Evolutionary conservation across 345 rosid species (phyloP), one percentile per base, ranked within the genome.

Genomic region (Acer campestre): DNA sequence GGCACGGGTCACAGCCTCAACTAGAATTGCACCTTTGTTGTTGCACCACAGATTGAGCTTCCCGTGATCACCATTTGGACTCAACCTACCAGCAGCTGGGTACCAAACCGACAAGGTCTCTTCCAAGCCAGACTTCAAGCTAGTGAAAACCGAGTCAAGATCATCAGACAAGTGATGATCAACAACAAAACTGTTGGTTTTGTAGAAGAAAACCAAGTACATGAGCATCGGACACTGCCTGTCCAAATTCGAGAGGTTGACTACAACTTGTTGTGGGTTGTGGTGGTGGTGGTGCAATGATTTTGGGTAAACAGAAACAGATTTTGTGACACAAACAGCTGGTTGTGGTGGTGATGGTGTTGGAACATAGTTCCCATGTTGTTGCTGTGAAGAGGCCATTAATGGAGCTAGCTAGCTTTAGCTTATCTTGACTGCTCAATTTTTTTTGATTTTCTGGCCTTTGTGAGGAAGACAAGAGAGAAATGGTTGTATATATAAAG

Each of bases 181-280:
- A 59, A 2, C 77, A 10, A 11, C 35, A 2, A 58, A 77, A 42
- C 8, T 42, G 2, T 84, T 23, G 7, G 81, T 79, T 42, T 83
- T 83, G 86, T 88, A 88, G 80, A 91, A 88, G 84, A 91, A 87
- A 65, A 89, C 90, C 49, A 86, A 62, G 82, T 87, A 87, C 95
- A 89, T 87, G 66, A 84, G 92, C 61, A 73, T 49, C 16, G 95
- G 91, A 82, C 93, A 89, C 74, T 91, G 95, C 78, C 93, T 80
- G 83, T 91, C 95, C 83, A 91, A 84, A 77, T 85, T 85, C 25
- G 95, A 89, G 40, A 88, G 86, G 56, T 55, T 82, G 49, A 91
- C 79, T 2, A 20, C 55, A 65, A 79, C 67, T 77, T 78, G 75
- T 20, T 38, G 82, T 25, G 85, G 85, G 51, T 53, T 71, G 20